Evolutionary conservation across 208 protist genomes (phyloP).

Genomic region (Leishmania guyanensis): DNA sequence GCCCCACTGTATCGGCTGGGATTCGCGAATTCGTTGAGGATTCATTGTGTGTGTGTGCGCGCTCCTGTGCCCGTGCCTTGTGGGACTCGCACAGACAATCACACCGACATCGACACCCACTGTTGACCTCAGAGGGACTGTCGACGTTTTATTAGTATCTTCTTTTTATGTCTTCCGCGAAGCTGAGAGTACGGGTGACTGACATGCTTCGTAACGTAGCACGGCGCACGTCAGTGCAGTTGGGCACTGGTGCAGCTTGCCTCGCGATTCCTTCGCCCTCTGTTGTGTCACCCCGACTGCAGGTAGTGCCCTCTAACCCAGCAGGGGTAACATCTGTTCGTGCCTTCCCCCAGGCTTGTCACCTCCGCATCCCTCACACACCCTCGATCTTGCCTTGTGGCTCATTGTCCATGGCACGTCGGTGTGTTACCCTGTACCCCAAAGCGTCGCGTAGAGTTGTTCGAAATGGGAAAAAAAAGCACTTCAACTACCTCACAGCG

Average conservation of each 20-base stretch:
- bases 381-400: not conserved
- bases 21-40: not conserved
- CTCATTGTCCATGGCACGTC: not conserved
- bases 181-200: not conserved
- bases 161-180: not conserved
- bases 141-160: not conserved
- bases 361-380: not conserved
- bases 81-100: not conserved
- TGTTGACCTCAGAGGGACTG: not conserved
- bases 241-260: not conserved
- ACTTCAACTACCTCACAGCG: conserved; percentile 83
- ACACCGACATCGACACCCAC: not conserved
- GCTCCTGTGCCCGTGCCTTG: not conserved
- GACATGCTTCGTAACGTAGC: not conserved
- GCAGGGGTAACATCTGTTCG: not conserved
- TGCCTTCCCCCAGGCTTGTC: not conserved
- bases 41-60: not conserved
- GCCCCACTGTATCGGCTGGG: not conserved
- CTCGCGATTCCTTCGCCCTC: not conserved
- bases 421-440: conserved; percentile 1
- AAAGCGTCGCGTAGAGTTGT: not conserved
- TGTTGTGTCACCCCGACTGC: not conserved
- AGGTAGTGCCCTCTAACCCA: not conserved
- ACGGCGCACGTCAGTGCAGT: not conserved
- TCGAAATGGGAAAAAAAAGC: conserved; percentile 35